A percentile compares a stretch with the other conserved stretches of the same genome.
Conservation (phyloP, 2,329 filamentous ascomycete species). For the Aspergillus novoparasiticus region DNA sequence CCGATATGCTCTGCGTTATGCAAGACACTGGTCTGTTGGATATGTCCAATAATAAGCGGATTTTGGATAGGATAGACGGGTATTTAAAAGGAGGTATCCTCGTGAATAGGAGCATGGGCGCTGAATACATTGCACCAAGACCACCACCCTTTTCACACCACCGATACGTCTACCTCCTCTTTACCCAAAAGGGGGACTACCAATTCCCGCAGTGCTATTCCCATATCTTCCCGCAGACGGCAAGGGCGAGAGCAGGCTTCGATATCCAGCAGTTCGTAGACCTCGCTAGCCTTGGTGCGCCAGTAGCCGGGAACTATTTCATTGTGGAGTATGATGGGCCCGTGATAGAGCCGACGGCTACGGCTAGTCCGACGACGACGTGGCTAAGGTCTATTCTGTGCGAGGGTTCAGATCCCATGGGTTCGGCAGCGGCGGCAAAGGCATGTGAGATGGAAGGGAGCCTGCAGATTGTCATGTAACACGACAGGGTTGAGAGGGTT, state of each 20-base stretch:
- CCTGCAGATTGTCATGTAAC: slow-evolving; percentile 13
- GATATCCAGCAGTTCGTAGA: slow-evolving; percentile 37
- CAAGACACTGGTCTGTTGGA: neutral
- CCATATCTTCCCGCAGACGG: slow-evolving; percentile 31
- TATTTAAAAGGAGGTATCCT: neutral
- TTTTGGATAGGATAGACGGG: neutral
- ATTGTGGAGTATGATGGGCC: slow-evolving; percentile 33
- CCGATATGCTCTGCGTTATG: slow-evolving; percentile 16
- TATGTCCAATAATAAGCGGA: no score
- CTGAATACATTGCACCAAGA: slow-evolving; percentile 34
- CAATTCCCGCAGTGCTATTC: slow-evolving; percentile 34
- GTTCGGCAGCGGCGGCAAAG: neutral
- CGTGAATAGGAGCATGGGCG: slow-evolving; percentile 5
- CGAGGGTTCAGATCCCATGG: slow-evolving; percentile 9
- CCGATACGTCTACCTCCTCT: slow-evolving; percentile 37
- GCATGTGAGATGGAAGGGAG: slow-evolving; percentile 14
- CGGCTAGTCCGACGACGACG: slow-evolving; percentile 21
- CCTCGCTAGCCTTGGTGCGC: slow-evolving; percentile 31
- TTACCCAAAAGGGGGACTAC: slow-evolving; percentile 28
- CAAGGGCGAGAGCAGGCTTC: slow-evolving; percentile 33
- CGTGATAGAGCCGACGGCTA: slow-evolving; percentile 6
- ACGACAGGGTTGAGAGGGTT: neutral
- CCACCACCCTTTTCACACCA: slow-evolving; percentile 30
- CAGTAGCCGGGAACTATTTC: slow-evolving; percentile 44
- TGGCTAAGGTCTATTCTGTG: slow-evolving; percentile 21